Evolutionary conservation across 805 yeast genomes (phyloP), one percentile per base, ranked within the genome.

Genomic region (Ogataea polymorpha): DNA sequence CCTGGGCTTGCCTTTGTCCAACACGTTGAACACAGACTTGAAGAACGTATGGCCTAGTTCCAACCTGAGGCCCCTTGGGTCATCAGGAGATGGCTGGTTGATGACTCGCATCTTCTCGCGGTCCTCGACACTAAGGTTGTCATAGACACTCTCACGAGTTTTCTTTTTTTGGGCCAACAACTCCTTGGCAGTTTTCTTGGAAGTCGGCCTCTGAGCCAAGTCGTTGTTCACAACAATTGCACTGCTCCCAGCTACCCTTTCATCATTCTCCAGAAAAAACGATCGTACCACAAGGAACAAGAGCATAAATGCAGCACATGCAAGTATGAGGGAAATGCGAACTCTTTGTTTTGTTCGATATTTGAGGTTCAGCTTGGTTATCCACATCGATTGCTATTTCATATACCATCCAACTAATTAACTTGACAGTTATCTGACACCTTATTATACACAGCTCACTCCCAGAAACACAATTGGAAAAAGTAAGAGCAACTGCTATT

Each of bases 1-100:
- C 5, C 59, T 49, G 1, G 87, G 87, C 47, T 62, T 65, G 10
- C 73, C 72, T 13, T 63, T 33, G 4, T 35, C 11, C 7, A 55
- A 30, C 3, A 66, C 59, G 4, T 65, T 57, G 48, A 78, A 74
- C 8, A 78, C 66, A 1, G 53, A 42, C 17, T 64, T 58, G 51
- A 70, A 77, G 45, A 71, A 72, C 15, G 61, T 55, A 48, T 72
- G 73, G 5, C 72, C 72, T 21, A 55, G 39, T 21, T 56, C 55
- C 35, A 69, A 44, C 28, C 62, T 51, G 7, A 65, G 51, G 0
- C 67, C 66, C 18, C 59, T 49, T 28, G 58, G 59, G 39, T 66
- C 71, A 14, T 55, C 53, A 9, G 52, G 59, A 28, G 58, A 44
- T 14, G 55, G 49, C 37, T 42, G 37, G 27, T 52, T 53, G 28